Evolutionary conservation across 306 rosid genomes (phyloP), one percentile per base, ranked within the genome.

Genomic region (Fragaria iinumae): DNA sequence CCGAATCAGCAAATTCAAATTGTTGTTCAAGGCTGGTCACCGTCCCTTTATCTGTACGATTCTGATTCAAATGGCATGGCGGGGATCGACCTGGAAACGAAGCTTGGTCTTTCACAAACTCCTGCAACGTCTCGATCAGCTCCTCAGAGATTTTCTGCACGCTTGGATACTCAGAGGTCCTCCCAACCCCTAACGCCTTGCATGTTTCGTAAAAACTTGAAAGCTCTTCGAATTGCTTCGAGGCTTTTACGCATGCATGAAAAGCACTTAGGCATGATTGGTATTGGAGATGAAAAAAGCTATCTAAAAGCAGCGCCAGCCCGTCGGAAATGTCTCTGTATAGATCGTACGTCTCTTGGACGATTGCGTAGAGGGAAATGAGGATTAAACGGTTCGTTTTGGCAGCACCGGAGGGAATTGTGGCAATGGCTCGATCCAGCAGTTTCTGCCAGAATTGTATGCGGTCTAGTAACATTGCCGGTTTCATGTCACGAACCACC

Each of bases 131-230:
- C 69, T 86, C 97, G 71, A 92, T 75, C 16, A 92, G 89, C 73
- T 92, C 99, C 6, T 84, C 87, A 13, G 99, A 95, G 41, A 93
- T 73, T 21, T 89, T 93, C 41, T 95, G 92, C 1, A 92, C 89
- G 43, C 78, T 83, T 1, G 97, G 97, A 52, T 90, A 95, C n/a
- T 95, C 97, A n/a, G 85, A 87, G n/a, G 93, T 86, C 76, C 93
- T 86, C 2, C 99, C 99, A 65, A 90, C 83, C 5, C 99, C 91
- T 56, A 86, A 80, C 80, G 78, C 83, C 52, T 69, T 48, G 59
- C 99, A 95, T 36, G 84, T 52, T 0, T 72, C 83, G 55, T 92
- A 95, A 55, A 89, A 95, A 21, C n/a, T 32, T 2, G 92, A 83
- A 6, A 92, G 78, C 32, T 90, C 93, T 11, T 90, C 91, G 66